phyloP scores from a whole-genome alignment of 805 yeast genomes.

The Metschnikowia lochheadii region DNA sequence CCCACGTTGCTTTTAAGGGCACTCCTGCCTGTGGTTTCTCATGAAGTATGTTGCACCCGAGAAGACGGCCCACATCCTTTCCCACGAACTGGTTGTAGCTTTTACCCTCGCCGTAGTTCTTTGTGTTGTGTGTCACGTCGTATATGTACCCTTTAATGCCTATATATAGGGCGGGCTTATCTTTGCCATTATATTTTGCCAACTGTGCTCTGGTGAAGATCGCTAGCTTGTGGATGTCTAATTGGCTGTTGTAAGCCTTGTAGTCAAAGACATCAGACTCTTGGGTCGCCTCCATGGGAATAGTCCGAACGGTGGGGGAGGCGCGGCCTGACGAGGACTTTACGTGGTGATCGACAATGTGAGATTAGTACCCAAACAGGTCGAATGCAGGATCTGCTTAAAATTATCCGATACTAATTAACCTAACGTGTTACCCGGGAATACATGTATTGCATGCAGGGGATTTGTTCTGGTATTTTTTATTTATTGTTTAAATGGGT shows the following conservation, averaged over 20 bases:
- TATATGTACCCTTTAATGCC: slow-evolving; percentile 74
- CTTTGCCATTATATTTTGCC: slow-evolving; percentile 29
- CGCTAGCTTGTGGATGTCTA: slow-evolving; percentile 31
- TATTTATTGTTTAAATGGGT: no score
- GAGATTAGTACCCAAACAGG: not conserved
- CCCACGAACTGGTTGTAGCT: slow-evolving; percentile 73
- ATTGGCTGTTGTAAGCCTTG: slow-evolving; percentile 26
- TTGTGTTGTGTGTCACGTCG: slow-evolving; percentile 65
- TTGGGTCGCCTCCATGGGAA: not conserved
- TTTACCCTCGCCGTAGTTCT: slow-evolving; percentile 73
- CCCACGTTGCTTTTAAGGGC: slow-evolving; percentile 39
- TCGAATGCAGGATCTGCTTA: not conserved
- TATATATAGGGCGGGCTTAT: slow-evolving; percentile 49
- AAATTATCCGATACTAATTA: no score
- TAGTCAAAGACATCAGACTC: slow-evolving; percentile 17
- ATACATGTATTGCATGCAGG: no score
- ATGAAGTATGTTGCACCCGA: slow-evolving; percentile 56
- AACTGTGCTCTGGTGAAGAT: slow-evolving; percentile 32
- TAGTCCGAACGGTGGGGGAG: not conserved
- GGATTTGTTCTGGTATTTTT: no score
- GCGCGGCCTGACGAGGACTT: not conserved
- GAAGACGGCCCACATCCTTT: slow-evolving; percentile 70
- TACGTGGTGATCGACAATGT: not conserved
- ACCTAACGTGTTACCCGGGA: no score
- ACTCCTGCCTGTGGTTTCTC: slow-evolving; percentile 25